phyloP scores from a whole-genome alignment of 192 early-diverging fungal genomes.

The Coemansia umbellata region DNA sequence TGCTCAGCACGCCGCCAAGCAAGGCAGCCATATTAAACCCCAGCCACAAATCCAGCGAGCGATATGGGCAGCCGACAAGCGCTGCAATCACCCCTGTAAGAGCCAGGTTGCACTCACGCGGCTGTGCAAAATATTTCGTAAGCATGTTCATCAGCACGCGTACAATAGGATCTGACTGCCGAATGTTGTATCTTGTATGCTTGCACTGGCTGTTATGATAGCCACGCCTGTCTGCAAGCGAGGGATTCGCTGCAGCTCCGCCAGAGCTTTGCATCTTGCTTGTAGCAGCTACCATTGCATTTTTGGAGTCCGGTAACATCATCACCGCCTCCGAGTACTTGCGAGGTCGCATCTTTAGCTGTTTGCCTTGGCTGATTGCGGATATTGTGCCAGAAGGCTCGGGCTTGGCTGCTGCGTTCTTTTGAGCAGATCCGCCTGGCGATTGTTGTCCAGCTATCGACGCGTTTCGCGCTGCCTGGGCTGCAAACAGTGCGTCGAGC shows the following conservation, averaged over 20 bases:
- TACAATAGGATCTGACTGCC: conserved; percentile 61
- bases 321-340: conserved; percentile 49
- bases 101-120: conserved; percentile 84
- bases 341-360: conserved; percentile 40
- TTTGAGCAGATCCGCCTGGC: no score
- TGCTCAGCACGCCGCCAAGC: conserved; percentile 42
- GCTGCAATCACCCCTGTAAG: conserved; percentile 85
- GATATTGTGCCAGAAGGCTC: not conserved
- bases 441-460: not conserved
- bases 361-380: conserved; percentile 13
- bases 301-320: not conserved
- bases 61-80: conserved; percentile 71
- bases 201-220: not conserved
- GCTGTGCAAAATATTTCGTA: conserved; percentile 80
- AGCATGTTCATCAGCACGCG: conserved; percentile 65
- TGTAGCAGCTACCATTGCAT: not conserved
- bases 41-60: conserved; percentile 66
- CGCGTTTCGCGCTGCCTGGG: conserved; percentile 28
- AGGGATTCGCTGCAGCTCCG: not conserved
- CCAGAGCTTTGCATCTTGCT: not conserved
- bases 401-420: not conserved
- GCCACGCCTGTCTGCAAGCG: not conserved
- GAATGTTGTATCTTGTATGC: conserved; percentile 37
- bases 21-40: conserved; percentile 52
- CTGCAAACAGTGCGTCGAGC: conserved; percentile 35